Evolutionary conservation across 345 rosid genomes (phyloP).

Genomic region (Litchi chinensis): DNA sequence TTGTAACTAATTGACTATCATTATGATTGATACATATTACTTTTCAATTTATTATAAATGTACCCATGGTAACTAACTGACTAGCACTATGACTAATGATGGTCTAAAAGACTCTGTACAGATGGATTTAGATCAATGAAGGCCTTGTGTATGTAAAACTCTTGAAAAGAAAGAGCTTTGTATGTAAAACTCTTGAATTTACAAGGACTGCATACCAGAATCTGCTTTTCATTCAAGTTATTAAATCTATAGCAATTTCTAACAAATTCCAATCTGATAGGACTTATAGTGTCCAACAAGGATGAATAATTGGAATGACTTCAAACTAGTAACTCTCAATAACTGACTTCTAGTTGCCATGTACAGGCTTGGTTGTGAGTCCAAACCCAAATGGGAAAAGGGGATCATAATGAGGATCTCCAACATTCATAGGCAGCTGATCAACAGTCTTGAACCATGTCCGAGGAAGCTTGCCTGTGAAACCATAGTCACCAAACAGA

Average conservation of each 20-base stretch:
- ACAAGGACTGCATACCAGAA: neutral
- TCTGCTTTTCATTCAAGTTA: neutral
- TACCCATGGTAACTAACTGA: too few species aligned
- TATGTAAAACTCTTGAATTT: too few species aligned
- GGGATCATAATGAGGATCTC: constrained; percentile 61
- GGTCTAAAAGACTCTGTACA: too few species aligned
- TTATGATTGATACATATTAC: too few species aligned
- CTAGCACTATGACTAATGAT: too few species aligned
- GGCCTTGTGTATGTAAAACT: neutral
- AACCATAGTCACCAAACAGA: constrained; percentile 53
- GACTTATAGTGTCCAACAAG: neutral
- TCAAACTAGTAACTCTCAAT: neutral
- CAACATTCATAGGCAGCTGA: constrained; percentile 70
- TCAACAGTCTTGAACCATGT: constrained; percentile 69
- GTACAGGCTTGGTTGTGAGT: constrained; percentile 35
- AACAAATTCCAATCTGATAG: neutral
- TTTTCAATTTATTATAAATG: too few species aligned
- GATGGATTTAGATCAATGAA: neutral
- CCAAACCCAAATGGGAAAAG: constrained; percentile 68
- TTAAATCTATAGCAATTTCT: neutral
- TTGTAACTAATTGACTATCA: too few species aligned
- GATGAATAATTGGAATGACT: neutral
- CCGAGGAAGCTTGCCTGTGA: constrained; percentile 50
- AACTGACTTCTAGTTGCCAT: too few species aligned
- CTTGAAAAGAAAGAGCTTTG: neutral